phyloP scores from a whole-genome alignment of 2,329 filamentous ascomycete species.

The Claviceps sp. region DNA sequence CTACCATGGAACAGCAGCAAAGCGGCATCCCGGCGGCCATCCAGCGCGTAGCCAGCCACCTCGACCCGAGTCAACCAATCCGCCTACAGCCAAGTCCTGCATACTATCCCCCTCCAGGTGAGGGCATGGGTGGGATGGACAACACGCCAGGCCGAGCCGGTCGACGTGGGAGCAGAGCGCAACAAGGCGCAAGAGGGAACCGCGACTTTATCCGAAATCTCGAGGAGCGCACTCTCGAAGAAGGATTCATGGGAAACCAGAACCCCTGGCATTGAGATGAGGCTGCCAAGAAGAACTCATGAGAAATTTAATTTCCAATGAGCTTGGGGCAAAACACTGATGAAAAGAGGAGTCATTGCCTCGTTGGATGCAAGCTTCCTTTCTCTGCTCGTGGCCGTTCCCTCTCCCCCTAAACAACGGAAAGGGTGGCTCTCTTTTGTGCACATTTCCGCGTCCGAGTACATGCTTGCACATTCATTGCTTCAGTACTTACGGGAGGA shows the following conservation, averaged over 20 bases:
- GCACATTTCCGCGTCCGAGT: background rate
- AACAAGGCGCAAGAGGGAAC: constrained; percentile 46
- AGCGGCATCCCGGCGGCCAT: constrained; percentile 86
- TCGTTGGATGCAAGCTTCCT: background rate
- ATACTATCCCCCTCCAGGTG: constrained; percentile 87
- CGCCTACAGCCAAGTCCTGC: constrained; percentile 88
- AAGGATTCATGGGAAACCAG: constrained; percentile 66
- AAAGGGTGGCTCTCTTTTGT: background rate
- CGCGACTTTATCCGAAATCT: constrained; percentile 89
- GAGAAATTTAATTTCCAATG: background rate
- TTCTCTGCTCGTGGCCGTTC: background rate
- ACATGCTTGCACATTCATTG: background rate
- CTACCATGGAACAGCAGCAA: constrained; percentile 91
- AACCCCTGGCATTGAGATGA: constrained; percentile 50
- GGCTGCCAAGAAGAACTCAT: background rate
- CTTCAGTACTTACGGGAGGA: background rate
- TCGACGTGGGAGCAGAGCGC: constrained; percentile 62
- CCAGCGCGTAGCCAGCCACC: constrained; percentile 86
- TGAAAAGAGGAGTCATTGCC: background rate
- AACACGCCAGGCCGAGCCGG: constrained; percentile 44
- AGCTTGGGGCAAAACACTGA: background rate
- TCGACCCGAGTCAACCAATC: constrained; percentile 90
- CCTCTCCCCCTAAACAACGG: background rate
- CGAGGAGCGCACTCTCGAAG: constrained; percentile 87
- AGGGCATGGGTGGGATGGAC: constrained; percentile 57